These are phyloP conservation scores for Chaetoceros tenuissimus DNA, from an alignment of 108 stramenopile species.

Conservation along the genomic window DNA sequence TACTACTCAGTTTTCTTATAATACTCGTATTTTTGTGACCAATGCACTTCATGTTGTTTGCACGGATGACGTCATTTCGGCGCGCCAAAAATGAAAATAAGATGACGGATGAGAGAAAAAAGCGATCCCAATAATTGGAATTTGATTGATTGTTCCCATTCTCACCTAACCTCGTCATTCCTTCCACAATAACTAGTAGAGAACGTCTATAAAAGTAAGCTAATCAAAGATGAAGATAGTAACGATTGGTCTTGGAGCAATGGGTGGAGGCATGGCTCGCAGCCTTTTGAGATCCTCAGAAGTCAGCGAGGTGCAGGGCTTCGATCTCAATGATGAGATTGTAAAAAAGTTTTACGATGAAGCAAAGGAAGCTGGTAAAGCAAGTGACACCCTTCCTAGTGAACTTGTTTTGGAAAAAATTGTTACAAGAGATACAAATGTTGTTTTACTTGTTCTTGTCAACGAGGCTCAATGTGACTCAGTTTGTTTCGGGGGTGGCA, in stretches of 20 bases:
- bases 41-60: no score
- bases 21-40: background rate
- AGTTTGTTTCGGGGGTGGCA: conserved; percentile 34
- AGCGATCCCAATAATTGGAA: no score
- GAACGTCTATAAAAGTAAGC: no score
- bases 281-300: conserved; percentile 38
- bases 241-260: conserved; percentile 59
- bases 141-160: no score
- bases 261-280: conserved; percentile 78
- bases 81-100: no score
- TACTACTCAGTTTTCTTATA: background rate
- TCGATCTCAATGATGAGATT: conserved; percentile 25
- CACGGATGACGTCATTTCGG: no score
- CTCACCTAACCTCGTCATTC: no score
- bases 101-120: no score
- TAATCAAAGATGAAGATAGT: no score
- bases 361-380: conserved; percentile 25
- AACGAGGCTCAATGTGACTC: conserved; percentile 61
- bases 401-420: conserved; percentile 11
- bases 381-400: background rate
- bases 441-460: conserved; percentile 50
- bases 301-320: conserved; percentile 28
- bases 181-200: no score
- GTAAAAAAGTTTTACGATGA: conserved; percentile 41
- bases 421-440: conserved; percentile 26